phyloP scores from a whole-genome alignment of 257 asterid genomes.

The Coffea eugenioides region DNA sequence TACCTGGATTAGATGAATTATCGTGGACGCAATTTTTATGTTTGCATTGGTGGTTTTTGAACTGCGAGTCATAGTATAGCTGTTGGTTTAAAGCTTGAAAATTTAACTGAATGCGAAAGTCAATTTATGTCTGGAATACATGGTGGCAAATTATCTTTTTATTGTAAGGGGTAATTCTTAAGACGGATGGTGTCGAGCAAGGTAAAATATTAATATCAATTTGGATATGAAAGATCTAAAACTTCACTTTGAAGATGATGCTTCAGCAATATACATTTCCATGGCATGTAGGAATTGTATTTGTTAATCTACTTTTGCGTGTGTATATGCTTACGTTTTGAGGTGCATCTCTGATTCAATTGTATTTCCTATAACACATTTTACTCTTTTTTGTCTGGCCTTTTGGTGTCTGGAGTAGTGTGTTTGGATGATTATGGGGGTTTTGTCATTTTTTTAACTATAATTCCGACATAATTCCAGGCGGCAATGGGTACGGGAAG shows the following conservation, averaged over 20 bases:
- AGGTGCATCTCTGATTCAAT: background rate
- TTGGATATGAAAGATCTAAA: background rate
- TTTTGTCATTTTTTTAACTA: background rate
- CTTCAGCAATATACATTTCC: background rate
- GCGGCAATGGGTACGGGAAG: slow-evolving; percentile 96
- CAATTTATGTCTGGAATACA: background rate
- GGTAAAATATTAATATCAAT: background rate
- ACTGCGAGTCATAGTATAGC: background rate
- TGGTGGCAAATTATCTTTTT: background rate
- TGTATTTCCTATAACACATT: background rate
- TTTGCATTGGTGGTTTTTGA: background rate
- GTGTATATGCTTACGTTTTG: background rate
- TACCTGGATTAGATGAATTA: background rate
- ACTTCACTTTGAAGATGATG: background rate
- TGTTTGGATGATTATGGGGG: slow-evolving; percentile 6
- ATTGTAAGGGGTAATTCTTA: background rate
- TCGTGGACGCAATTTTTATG: fast-evolving
- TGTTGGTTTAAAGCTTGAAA: background rate
- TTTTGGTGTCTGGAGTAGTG: background rate
- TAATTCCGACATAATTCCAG: slow-evolving; percentile 38
- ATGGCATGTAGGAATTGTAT: background rate
- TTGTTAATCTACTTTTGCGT: background rate
- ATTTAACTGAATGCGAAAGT: background rate
- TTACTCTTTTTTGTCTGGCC: background rate
- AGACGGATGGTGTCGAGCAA: background rate